Conservation (phyloP, 768 basidiomycete genomes). For the Calocera viscosa region DNA sequence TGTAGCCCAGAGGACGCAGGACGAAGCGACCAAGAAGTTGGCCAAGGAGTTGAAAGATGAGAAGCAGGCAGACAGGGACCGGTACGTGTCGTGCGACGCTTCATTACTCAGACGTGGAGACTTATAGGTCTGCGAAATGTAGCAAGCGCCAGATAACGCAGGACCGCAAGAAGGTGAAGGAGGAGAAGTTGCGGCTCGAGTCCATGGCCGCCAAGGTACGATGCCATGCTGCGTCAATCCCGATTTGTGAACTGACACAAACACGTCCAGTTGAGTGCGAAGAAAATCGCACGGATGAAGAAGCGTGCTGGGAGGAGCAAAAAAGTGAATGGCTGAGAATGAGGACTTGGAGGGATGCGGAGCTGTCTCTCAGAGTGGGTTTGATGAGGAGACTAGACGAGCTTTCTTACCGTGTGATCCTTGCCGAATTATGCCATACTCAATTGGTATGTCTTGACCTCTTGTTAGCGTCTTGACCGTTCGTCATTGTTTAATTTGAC, state of each 20-base stretch:
- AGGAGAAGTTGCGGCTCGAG: conserved; percentile 52
- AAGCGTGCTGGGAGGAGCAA: conserved; percentile 64
- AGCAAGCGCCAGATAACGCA: conserved; percentile 37
- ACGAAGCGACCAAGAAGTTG: conserved; percentile 58
- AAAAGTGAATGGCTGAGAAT: conserved; percentile 54
- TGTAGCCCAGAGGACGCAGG: conserved; percentile 54
- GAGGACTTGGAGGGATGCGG: too few relatives aligned
- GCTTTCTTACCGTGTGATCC: too few relatives aligned
- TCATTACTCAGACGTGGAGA: not conserved
- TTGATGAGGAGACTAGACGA: too few relatives aligned
- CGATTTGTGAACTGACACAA: too few relatives aligned
- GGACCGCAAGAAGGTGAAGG: conserved; percentile 58
- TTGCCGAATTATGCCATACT: too few relatives aligned
- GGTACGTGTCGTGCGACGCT: conserved; percentile 30
- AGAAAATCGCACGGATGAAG: conserved; percentile 59
- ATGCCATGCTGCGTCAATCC: too few relatives aligned
- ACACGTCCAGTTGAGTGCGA: conserved; percentile 70
- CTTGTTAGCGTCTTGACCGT: too few relatives aligned
- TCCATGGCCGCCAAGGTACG: conserved; percentile 42
- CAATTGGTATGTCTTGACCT: too few relatives aligned
- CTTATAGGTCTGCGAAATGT: not conserved
- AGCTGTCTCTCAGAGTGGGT: too few relatives aligned
- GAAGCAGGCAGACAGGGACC: conserved; percentile 51
- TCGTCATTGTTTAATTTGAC: too few relatives aligned
- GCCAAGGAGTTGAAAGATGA: conserved; percentile 63